Base-by-base conservation (phyloP, 1,139 yeast genomes). In the Suhomyces chickasaworum region DNA sequence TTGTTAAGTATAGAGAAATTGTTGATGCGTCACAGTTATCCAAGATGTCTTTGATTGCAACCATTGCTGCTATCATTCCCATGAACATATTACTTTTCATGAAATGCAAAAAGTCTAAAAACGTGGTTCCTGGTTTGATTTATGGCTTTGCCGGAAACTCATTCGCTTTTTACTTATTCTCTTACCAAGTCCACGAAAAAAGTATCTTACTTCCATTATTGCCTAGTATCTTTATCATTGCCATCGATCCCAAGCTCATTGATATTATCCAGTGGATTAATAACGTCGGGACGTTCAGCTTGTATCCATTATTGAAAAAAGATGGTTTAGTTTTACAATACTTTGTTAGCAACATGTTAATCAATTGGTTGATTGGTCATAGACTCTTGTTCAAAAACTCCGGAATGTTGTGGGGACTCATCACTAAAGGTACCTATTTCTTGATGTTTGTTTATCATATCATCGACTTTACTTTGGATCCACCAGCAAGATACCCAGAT, bases 131-230 rank as follows among this genome's bases (percentile, higher is more conserved):
- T 51, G 69, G 48, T 1, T 52, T 73, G 40, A 57, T 73, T 9
- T 89, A 89, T 80, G 91, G 95, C 1, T 78, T 93, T 47, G 81
- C 91, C 1, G 84, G 90, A 1, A 83, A 93, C 48, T 83, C 99
- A 0, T 79, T 95, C 83, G 86, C 95, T 0, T 95, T 93, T 62
- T 95, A 77, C 62, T 72, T 95, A 41, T 93, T 93, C 61, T 86
- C 96, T 21, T 95, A 89, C 71, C 98, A 93, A 63, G 99, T 93
- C 3, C 99, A 95, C 63, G 99, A 93, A 64, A 89, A 93, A 66
- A 68, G 83, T 0, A 91, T 95, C 4, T 70, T 95, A 48, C 77
- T 95, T 2, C 98, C 99, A 0, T 73, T 95, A 51, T 65, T 93
- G 57, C 99, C 99, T 3, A 81, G 89, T 3, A 81, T 95, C 0